Base-by-base conservation (phyloP, 108 stramenopile genomes). In the Cylindrotheca closterium region DNA sequence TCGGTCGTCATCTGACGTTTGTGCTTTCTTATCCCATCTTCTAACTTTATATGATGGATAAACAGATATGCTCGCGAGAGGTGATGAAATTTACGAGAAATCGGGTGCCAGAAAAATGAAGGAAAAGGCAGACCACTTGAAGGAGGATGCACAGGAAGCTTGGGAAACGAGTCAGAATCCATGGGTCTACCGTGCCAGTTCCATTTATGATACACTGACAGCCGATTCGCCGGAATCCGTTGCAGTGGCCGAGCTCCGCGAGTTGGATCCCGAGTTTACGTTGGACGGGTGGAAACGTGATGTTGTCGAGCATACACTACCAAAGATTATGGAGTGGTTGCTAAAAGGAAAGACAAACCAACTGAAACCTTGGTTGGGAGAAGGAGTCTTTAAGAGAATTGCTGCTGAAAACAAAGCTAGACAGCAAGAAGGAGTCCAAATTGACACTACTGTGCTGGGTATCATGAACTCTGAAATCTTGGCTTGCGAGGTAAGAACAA, bases 141-240 rank as follows among this genome's bases (percentile, higher is more conserved):
- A 54, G 8, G 91, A 94, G 66, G 96, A 98, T 65, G 96, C 91
- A 25, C 67, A 70, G 22, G 98, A 98, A 78, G 87, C 95, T 24
- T 98, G 96, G 97, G 98, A 99, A 69, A 99, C 98, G 53, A 93
- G 85, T 54, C 98, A 98, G 79, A 97, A 98, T 85, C 99, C 99
- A 10, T 87, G 98, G 82, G 96, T 99, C 10, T 98, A 99, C 70
- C 92, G 93, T 47, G 79, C 91, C 21, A 96, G 95, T 30, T 91
- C 89, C 25, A 92, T 94, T 29, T 97, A 93, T 70, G 99, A 99
- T 58, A 96, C 95, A 17, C 32, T 99, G 51, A 97, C 96, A 2
- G 95, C 95, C 0, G 97, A 98, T 79, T 93, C 96, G 17, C 96
- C 98, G 23, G 86, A 83, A 64, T 90, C 92, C n/a, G 65, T 90